Evolutionary conservation across 805 yeast species (phyloP).

Genomic region (Zygotorulaspora sp.): DNA sequence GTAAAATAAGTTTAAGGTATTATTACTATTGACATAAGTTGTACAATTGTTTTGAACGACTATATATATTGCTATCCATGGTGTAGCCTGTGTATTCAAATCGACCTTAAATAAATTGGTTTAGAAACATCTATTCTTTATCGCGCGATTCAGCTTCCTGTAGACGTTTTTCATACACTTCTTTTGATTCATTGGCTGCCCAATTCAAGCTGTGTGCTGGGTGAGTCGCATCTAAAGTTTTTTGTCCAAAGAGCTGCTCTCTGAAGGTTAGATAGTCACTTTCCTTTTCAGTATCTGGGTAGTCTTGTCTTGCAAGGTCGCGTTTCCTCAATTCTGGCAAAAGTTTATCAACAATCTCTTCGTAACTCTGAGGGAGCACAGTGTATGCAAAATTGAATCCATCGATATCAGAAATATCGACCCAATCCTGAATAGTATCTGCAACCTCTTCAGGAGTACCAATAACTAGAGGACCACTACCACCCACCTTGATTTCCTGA

Average conservation of each 20-base stretch:
- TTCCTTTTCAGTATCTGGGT: conserved; percentile 23
- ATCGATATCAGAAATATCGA: conserved; percentile 39
- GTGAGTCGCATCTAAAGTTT: conserved; percentile 16
- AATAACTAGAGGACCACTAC: conserved; percentile 28
- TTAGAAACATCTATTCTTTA: too few relatives aligned
- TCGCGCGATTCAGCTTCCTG: not conserved
- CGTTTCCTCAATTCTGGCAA: conserved; percentile 38
- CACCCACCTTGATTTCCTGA: conserved; percentile 30
- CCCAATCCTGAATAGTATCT: conserved; percentile 40
- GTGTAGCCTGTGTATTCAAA: too few relatives aligned
- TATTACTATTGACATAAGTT: too few relatives aligned
- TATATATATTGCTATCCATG: too few relatives aligned
- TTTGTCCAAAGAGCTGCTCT: conserved; percentile 36
- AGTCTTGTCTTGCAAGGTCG: conserved; percentile 38
- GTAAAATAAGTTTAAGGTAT: too few relatives aligned
- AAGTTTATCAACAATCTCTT: conserved; percentile 37
- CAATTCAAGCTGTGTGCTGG: conserved; percentile 23
- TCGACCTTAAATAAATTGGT: too few relatives aligned
- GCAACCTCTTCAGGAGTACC: conserved; percentile 41
- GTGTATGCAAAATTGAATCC: conserved; percentile 45
- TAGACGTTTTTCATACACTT: conserved; percentile 28
- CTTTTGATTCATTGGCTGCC: conserved; percentile 26
- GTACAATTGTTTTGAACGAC: too few relatives aligned
- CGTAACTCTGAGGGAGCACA: conserved; percentile 36
- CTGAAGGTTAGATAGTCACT: conserved; percentile 33